phyloP scores from a whole-genome alignment of 371 early-diverging fungal species.

The Zychaea mexicana region DNA sequence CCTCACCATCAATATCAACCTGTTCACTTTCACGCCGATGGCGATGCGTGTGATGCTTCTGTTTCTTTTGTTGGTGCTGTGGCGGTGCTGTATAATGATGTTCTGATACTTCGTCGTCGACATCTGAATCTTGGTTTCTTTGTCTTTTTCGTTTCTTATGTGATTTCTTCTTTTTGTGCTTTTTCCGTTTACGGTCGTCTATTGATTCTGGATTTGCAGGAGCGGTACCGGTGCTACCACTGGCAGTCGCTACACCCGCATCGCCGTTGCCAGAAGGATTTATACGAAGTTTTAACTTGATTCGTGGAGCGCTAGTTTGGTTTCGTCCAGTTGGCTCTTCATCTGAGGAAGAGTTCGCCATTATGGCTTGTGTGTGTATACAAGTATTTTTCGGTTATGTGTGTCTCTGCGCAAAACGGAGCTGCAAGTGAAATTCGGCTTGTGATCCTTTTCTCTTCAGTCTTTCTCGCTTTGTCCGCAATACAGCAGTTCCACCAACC shows the following conservation, averaged over 20 bases:
- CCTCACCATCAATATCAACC: conserved; percentile 21
- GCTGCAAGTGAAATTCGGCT: background rate
- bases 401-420: background rate
- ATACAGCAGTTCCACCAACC: background rate
- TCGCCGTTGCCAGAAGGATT: conserved; percentile 28
- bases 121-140: conserved; percentile 18
- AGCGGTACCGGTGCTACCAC: background rate
- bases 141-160: conserved; percentile 40
- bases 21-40: conserved; percentile 18
- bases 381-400: background rate
- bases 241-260: conserved; percentile 1
- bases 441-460: background rate
- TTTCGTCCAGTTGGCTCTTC: background rate
- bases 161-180: conserved; percentile 40
- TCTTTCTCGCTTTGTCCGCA: too few species aligned
- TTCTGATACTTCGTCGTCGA: conserved; percentile 10
- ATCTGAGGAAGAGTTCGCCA: background rate
- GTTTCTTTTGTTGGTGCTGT: background rate
- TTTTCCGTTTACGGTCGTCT: conserved; percentile 23
- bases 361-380: background rate
- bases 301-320: conserved; percentile 14
- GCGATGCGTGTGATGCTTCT: background rate
- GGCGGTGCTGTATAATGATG: background rate
- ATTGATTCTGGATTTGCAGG: conserved; percentile 1
- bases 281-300: conserved; percentile 40